Evolutionary conservation across 768 basidiomycete genomes (phyloP), one percentile per base, ranked within the genome.

Genomic region (Xanthoconium stramineum): DNA sequence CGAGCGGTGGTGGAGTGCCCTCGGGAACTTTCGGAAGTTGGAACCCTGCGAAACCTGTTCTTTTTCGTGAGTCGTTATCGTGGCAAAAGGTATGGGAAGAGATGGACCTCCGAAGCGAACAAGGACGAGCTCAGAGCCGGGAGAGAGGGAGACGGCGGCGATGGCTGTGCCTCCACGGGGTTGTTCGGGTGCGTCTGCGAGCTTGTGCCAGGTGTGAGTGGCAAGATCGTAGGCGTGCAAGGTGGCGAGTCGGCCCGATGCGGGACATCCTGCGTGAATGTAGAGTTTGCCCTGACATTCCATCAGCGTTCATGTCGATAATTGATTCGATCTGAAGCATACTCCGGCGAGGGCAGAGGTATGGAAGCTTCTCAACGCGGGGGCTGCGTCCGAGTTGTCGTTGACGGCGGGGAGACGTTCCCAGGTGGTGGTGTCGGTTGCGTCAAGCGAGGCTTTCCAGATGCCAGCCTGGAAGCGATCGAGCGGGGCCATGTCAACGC

Each of bases 131-230:
- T 59, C 60, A 6, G 57, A 29, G 6, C 42, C n/a, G 9, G 63
- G 29, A 24, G 59, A 28, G 24, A 64, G 53, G 13, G 65, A 55
- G 28, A 72, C 55, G 7, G 67, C 65, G 10, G 69, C 64, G 49
- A 78, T 68, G n/a, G 68, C 69, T 0, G 77, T 78, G 3, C 78
- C 78, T 7, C 76, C 75, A 17, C 76, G 70, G 2, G 69, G 68
- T 3, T 73, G 74, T 5, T 60, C 73, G 1, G 78, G 78, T 0
- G 74, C 77, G 17, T 67, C 55, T n/a, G 74, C 59, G 8, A 75
- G 67, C 28, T 47, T 37, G 30, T 65, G 28, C 76, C 78, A 78
- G 24, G 48, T 49, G 7, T 61, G 57, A 5, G 61, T 62, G 7
- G 51, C 20, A 39, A 74, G 51, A 50, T 72, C 65, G 60, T 74